A percentile compares a stretch with the other conserved stretches of the same genome.
Conservation (phyloP, 768 basidiomycete species). For the Gymnopilus dilepis region DNA sequence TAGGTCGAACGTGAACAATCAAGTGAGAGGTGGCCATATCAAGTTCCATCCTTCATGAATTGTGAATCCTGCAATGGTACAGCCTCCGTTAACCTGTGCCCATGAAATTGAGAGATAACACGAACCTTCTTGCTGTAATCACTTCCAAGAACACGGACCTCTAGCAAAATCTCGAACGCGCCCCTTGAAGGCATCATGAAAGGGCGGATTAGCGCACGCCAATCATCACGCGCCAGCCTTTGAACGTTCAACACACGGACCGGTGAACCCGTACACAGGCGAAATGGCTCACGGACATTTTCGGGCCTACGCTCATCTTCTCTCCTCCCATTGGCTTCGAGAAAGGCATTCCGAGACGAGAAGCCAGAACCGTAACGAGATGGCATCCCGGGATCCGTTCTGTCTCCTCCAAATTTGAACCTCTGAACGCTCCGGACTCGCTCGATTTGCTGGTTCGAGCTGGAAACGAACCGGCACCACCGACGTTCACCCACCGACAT, state of each 20-base stretch:
- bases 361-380: not conserved
- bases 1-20: constrained; percentile 4
- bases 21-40: constrained; percentile 9
- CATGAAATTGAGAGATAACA: not conserved
- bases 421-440: not conserved
- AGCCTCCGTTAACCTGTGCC: not conserved
- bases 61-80: not conserved
- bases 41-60: constrained; percentile 9
- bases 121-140: not conserved
- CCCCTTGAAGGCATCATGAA: constrained; percentile 2
- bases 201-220: constrained; percentile 5
- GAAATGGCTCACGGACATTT: not conserved
- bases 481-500: constrained; percentile 3
- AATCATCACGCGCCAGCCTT: constrained; percentile 1
- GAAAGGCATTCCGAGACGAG: not conserved
- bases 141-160: not conserved
- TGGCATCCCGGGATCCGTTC: constrained; percentile 7
- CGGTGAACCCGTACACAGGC: not conserved
- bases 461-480: constrained; percentile 3
- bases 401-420: not conserved
- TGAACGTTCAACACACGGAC: not conserved
- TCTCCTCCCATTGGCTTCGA: constrained; percentile 6
- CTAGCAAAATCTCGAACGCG: not conserved
- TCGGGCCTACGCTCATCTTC: not conserved
- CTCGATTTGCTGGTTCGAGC: not conserved